phyloP scores from a whole-genome alignment of 768 basidiomycete species.

The Agrocybe praecox region DNA sequence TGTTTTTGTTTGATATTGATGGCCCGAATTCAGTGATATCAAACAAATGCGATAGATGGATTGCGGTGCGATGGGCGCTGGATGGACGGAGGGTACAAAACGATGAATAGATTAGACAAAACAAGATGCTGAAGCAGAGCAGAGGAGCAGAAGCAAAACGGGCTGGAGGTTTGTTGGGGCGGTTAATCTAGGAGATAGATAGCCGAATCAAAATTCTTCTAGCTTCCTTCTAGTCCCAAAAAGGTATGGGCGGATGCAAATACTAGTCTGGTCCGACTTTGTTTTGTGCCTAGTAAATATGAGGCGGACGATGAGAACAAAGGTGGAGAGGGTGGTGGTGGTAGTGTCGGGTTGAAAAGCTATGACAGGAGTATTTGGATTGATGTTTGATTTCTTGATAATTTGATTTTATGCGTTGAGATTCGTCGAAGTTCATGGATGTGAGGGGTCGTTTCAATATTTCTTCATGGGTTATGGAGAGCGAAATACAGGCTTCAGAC shows the following conservation, averaged over 20 bases:
- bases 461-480: background rate
- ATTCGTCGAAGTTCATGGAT: slow-evolving; percentile 1
- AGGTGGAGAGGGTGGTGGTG: background rate
- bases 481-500: slow-evolving; percentile 14
- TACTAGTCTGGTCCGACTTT: background rate
- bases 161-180: background rate
- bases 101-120: background rate
- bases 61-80: background rate
- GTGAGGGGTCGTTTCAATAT: slow-evolving; percentile 2
- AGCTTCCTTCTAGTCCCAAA: background rate
- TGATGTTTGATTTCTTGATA: background rate
- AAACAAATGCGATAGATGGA: background rate
- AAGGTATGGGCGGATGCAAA: background rate
- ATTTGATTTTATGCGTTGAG: slow-evolving; percentile 5
- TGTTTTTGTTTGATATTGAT: background rate
- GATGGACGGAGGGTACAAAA: background rate
- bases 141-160: slow-evolving; percentile 4
- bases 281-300: background rate
- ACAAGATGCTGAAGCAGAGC: background rate
- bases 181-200: slow-evolving; percentile 5
- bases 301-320: background rate
- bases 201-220: background rate
- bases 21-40: background rate
- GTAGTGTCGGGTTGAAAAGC: background rate
- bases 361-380: background rate